phyloP scores from a whole-genome alignment of 768 basidiomycete species.

The Lanmaoa rubissima region DNA sequence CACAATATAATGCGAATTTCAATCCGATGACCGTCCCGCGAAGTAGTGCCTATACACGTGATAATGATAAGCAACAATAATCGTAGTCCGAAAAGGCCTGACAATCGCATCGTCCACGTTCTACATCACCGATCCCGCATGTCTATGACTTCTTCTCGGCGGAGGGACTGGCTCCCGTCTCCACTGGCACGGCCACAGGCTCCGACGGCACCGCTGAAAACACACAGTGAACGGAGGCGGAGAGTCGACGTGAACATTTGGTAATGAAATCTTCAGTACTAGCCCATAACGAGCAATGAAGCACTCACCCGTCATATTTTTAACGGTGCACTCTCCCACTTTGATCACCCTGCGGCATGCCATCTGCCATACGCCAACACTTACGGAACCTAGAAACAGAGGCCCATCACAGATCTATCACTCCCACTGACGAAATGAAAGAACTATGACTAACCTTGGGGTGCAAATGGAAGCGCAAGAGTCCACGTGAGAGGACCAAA shows the following conservation, averaged over 20 bases:
- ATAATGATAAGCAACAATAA: conserved; percentile 15
- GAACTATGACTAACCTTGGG: conserved; percentile 56
- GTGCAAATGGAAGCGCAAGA: conserved; percentile 88
- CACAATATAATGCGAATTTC: conserved; percentile 3
- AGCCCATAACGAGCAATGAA: conserved; percentile 3
- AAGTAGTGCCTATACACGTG: conserved; percentile 18
- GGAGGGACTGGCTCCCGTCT: conserved; percentile 6
- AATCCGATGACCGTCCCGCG: not conserved
- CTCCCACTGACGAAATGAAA: not conserved
- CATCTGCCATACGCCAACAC: conserved; percentile 94
- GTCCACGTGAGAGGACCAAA: conserved; percentile 87
- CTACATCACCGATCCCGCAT: not conserved
- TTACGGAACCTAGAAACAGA: conserved; percentile 70
- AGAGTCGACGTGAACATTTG: not conserved
- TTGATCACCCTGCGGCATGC: conserved; percentile 84
- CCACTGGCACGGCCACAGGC: conserved; percentile 20
- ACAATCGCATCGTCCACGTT: not conserved
- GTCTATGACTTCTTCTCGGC: conserved; percentile 21
- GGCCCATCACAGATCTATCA: not conserved
- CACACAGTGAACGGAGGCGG: not conserved
- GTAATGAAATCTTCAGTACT: not conserved
- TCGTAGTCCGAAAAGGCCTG: not conserved
- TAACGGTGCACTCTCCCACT: conserved; percentile 70
- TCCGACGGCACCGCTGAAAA: conserved; percentile 19
- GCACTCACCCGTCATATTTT: conserved; percentile 51